Evolutionary conservation across 495 filamentous ascomycete genomes (phyloP), one percentile per base, ranked within the genome.

Genomic region (Xylaria scruposa): DNA sequence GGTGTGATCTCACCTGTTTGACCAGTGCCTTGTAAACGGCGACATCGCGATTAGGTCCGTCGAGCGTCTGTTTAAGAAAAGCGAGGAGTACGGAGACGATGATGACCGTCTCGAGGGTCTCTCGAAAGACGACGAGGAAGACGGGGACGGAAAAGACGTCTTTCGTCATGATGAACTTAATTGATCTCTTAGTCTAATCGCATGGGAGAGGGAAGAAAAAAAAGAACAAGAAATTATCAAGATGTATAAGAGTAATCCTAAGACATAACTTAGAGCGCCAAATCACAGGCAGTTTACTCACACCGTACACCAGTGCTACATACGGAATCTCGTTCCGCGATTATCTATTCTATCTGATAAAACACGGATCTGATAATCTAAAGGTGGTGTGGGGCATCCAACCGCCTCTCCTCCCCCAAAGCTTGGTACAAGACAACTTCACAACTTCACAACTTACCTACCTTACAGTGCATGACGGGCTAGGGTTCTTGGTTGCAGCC

Each of bases 81-180:
- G 93, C 89, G 60, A 97, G 84, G 4, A 97, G 84, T 24, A 96
- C 90, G 2, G 94, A 95, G 47, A 96, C 90, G 70, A 97, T 91
- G 76, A 96, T 91, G 70, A 85, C 89, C 0, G 90, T 91, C 79
- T 97, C 94, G 29, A 97, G 82, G 44, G 90, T 90, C 84, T 97
- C 94, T 77, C 94, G 91, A 76, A 96, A 95, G 75, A 90, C 88
- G 78, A 97, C 91, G 82, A 97, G 94, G 82, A 96, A 97, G 60
- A 96, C 87, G 63, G 90, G 90, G 12, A 91, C 86, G 60, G 88
- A 82, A 75, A 91, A 92, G 72, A 91, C 88, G 49, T 90, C 85
- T 63, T 79, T 79, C 75, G 86, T 86, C 80, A 85, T 89, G 68
- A 36, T 64, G 74, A 69, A 67, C 29, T 31, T 64, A 6, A 61